Evolutionary conservation across 139 green algal genomes (phyloP), one percentile per base, ranked within the genome.

Genomic region (Asterochloris erici): DNA sequence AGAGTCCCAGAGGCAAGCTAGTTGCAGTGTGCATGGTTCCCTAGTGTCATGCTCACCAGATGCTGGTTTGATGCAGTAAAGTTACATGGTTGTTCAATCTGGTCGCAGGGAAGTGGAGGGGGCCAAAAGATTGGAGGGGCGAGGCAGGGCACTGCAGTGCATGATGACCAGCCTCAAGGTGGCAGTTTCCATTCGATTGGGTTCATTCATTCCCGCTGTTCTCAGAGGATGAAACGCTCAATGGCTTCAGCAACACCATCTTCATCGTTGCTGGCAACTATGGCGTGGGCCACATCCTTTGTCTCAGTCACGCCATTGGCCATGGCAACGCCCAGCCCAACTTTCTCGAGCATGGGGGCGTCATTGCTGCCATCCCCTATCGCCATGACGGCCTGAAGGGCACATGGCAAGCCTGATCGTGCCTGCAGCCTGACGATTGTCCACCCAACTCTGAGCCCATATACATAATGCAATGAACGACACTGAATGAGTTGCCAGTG

Each of bases 281-380:
- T 86, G 12, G 85, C 82, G 14, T 90, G 86, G 10, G 91, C 95
- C 0, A 47, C 88, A 63, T 62, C 73, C 66, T 71, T 21, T 38
- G 90, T 89, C 28, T 81, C 28, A 9, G 87, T 68, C 26, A 96
- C 93, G 11, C 94, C 96, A 79, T 99, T 99, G 29, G 88, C 95
- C 95, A 99, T 99, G 4, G 96, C 96, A n/a, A 99, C 88, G 1
- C 96, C 96, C 16, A 97, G 29, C 10, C 96, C 96, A 13, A 86
- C 94, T 24, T 85, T 82, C 1, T 81, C 26, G 19, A 99, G 84
- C 87, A 98, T 91, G 23, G 64, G 74, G 14, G 82, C 14, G 6
- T 87, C 84, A 84, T 98, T 98, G 76, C 91, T 85, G 17, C 97
- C 96, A 83, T 99, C 96, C 0, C 96, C 96, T 9, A 98, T 87